A percentile compares a stretch with the other conserved stretches of the same genome.
Conservation (phyloP, 1,284 basidiomycete genomes). For the Chondrostereum purpureum region DNA sequence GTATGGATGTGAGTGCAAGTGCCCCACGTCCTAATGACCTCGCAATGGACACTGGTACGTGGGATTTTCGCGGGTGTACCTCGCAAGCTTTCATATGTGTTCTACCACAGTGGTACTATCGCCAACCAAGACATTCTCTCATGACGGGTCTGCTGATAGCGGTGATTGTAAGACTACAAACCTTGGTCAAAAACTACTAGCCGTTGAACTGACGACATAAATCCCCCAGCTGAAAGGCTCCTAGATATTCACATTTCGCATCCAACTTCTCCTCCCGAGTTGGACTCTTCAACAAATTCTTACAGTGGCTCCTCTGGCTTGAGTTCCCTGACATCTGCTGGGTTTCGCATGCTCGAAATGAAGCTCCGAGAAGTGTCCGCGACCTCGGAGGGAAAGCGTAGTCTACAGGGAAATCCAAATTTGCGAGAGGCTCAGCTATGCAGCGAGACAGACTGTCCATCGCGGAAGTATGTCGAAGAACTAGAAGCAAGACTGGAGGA, state of each 20-base stretch:
- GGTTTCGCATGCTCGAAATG: conserved; percentile 1
- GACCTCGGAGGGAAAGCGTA: not conserved
- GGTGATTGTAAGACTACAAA: no score
- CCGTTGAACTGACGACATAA: no score
- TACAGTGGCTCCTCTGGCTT: not conserved
- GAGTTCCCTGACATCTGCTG: not conserved
- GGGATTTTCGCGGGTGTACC: no score
- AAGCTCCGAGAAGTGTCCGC: not conserved
- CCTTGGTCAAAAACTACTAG: no score
- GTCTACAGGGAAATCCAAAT: not conserved
- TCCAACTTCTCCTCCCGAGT: not conserved
- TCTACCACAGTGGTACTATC: not conserved
- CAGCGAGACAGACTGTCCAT: not conserved
- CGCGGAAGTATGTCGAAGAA: conserved; percentile 4
- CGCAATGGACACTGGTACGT: no score
- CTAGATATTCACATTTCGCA: not conserved
- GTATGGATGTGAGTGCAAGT: not conserved
- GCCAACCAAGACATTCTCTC: not conserved
- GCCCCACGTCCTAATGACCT: no score
- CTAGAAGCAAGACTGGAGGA: conserved; percentile 6
- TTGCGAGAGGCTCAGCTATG: not conserved
- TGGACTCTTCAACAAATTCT: not conserved
- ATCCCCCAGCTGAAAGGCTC: not conserved
- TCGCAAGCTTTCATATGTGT: no score
- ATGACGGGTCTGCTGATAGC: no score